These are phyloP conservation scores for Solanum megistacrolobum DNA, from an alignment of 257 asterid genomes.

Conservation along the genomic window DNA sequence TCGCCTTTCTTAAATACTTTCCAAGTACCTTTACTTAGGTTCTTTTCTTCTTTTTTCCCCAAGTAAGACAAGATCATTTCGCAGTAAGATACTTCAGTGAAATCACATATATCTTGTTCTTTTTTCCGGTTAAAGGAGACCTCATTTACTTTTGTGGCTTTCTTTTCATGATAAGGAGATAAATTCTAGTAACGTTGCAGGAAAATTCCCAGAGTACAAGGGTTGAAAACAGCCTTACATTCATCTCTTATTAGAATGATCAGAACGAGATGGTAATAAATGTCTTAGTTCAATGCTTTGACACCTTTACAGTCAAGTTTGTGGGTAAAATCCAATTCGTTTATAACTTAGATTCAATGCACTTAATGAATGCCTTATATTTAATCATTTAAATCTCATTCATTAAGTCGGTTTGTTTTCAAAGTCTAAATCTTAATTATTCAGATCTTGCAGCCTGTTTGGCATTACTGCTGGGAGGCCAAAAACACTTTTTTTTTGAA, in stretches of 20 bases:
- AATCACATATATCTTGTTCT: not conserved
- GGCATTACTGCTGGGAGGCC: not conserved
- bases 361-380: not conserved
- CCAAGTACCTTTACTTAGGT: not conserved
- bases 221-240: not conserved
- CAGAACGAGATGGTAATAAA: not conserved
- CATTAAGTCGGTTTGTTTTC: not conserved
- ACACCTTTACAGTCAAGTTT: not conserved
- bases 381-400: not conserved
- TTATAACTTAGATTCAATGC: not conserved
- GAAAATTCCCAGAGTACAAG: not conserved
- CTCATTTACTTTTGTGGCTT: not conserved
- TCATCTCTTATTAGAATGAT: not conserved
- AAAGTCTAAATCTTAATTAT: not conserved
- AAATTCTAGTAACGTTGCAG: not conserved
- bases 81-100: not conserved
- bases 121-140: not conserved
- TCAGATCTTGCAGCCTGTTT: not conserved
- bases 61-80: not conserved
- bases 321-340: not conserved
- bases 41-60: not conserved
- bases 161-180: not conserved
- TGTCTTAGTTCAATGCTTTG: not conserved
- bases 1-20: not conserved
- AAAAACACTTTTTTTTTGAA: too few relatives aligned